phyloP scores from a whole-genome alignment of 495 filamentous ascomycete species.

The Hyaloscypha bicolor region DNA sequence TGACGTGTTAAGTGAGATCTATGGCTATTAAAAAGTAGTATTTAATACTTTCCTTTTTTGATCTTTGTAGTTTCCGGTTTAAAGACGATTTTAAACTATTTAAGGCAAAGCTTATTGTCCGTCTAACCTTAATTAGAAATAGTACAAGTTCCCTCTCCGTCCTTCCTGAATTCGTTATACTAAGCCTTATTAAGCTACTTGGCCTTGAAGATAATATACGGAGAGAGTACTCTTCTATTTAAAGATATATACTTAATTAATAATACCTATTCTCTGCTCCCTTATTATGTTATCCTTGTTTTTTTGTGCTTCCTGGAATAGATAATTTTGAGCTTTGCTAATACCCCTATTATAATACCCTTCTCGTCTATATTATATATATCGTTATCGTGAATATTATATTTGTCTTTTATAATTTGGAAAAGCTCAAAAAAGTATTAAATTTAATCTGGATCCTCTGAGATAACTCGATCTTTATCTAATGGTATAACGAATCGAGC shows the following conservation, averaged over 20 bases:
- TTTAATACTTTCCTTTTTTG: neutral
- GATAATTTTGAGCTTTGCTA: neutral
- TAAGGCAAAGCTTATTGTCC: neutral
- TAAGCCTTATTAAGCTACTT: neutral
- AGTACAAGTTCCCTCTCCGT: neutral
- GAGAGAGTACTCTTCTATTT: neutral
- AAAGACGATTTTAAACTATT: neutral
- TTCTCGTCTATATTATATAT: neutral
- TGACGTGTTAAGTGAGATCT: neutral
- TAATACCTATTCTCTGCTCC: neutral
- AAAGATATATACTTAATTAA: neutral
- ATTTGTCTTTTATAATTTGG: neutral
- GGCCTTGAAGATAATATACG: neutral
- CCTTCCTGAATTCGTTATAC: neutral
- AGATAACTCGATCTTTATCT: neutral
- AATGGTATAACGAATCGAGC: neutral
- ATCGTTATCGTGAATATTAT: neutral
- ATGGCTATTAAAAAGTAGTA: neutral
- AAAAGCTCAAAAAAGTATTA: neutral
- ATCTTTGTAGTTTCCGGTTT: neutral
- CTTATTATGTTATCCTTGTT: neutral
- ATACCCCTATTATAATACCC: neutral
- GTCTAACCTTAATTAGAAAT: neutral
- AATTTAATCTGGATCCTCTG: neutral
- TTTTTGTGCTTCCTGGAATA: neutral